A percentile compares a stretch with the other conserved stretches of the same genome.
Conservation (phyloP, 495 filamentous ascomycete genomes). For the Friedmanniomyces endolithicus region DNA sequence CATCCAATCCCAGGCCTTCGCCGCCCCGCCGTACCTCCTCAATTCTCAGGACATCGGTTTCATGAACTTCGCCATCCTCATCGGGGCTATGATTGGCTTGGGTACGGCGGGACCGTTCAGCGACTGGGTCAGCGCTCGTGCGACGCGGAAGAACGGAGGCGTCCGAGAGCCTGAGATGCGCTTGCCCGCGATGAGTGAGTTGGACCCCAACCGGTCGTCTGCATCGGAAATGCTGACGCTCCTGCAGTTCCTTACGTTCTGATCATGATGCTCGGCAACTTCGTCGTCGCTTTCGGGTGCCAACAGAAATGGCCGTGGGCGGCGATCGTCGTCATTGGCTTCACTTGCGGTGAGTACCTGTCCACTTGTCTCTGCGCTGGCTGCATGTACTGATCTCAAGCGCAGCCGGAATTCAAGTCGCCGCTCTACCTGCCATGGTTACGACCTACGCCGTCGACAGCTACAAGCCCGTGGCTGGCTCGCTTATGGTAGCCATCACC, state of each 20-base stretch:
- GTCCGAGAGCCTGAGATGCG: conserved; percentile 64
- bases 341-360: neutral
- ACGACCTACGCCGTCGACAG: conserved; percentile 46
- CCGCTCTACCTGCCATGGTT: conserved; percentile 44
- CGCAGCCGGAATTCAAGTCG: conserved; percentile 42
- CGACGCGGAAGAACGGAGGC: conserved; percentile 45
- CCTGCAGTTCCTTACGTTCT: conserved; percentile 40
- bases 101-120: conserved; percentile 46
- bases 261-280: conserved; percentile 46
- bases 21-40: conserved; percentile 47
- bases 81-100: conserved; percentile 44
- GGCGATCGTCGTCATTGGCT: conserved; percentile 38
- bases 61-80: conserved; percentile 37
- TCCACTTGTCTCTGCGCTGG: too few species aligned
- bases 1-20: conserved; percentile 49
- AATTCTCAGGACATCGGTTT: conserved; percentile 42
- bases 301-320: conserved; percentile 31
- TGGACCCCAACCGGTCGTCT: neutral
- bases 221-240: neutral
- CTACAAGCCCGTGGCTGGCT: conserved; percentile 39
- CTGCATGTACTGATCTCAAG: conserved; percentile 18
- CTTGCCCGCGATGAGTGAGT: conserved; percentile 39
- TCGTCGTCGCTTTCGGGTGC: conserved; percentile 50
- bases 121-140: conserved; percentile 46
- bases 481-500: conserved; percentile 31